Base-by-base conservation (phyloP, 805 yeast genomes). In the Starmerella bacillaris region DNA sequence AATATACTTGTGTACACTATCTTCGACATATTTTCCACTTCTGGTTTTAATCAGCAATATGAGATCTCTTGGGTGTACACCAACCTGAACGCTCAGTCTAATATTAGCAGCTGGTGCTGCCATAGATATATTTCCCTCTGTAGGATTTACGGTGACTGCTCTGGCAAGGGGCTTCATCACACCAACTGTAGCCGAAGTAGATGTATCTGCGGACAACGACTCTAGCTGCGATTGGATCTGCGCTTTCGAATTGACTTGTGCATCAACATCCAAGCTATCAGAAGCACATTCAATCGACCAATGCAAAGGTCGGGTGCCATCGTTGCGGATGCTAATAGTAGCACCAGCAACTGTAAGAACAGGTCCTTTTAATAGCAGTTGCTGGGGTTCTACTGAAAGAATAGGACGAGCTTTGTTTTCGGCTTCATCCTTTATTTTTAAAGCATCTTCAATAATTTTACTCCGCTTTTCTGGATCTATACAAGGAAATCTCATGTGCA, bases 401-500 rank as follows among this genome's bases (percentile, higher is more conserved):
- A 48, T 46, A 1, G 67, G 61, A 18, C 69, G 55, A 11, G 58
- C 49, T 4, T 57, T 50, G 31, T 68, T 68, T 40, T 64, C 67
- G 5, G 63, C 53, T 16, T 54, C 55, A 26, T 72, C 68, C 24
- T 64, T 45, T 24, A 55, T 53, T 41, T 56, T 56, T 24, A 63
- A 50, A 33, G 67, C 59, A 3, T 53, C 43, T 9, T 56, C 51
- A 21, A 61, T 58, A 8, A 64, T 43, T 7, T 40, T 41, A 7
- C 54, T 51, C 11, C 68, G 53, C 30, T 48, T 50, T 4, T 45
- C 54, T 12, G 48, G 48, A 47, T 71, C 60, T 7, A 67, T 51
- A 3, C 63, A 37, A 9, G 55, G 51, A 1, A 58, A 45, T 0
- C 49, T 42, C 3, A 63, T 29, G 5, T 42, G 43, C 30, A 54